A percentile compares a stretch with the other conserved stretches of the same genome.
Conservation (phyloP, 106 monocot genomes). For the Cymbidium sinense region DNA sequence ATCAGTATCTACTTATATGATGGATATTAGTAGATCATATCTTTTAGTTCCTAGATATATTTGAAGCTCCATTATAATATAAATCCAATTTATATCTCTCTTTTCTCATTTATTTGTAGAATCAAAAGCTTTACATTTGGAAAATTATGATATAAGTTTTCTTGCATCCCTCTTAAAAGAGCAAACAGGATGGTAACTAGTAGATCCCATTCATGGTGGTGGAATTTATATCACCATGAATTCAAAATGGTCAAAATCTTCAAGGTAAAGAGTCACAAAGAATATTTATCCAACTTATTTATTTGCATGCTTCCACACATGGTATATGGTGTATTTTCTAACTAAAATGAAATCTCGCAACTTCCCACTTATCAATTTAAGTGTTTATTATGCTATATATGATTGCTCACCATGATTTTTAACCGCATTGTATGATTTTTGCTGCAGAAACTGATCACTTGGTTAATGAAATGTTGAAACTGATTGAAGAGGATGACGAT, state of each 20-base stretch:
- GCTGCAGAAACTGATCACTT: constrained; percentile 38
- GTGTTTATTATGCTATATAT: too few species aligned
- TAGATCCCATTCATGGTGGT: constrained; percentile 70
- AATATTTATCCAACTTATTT: neutral
- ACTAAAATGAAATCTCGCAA: neutral
- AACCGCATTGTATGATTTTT: neutral
- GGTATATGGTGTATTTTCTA: neutral
- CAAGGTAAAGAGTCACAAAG: constrained; percentile 27
- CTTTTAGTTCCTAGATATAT: too few species aligned
- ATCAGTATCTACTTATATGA: too few species aligned
- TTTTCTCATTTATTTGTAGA: neutral
- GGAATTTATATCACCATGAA: constrained; percentile 68
- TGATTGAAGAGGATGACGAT: constrained; percentile 69
- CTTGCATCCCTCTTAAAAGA: constrained; percentile 5
- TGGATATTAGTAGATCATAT: too few species aligned
- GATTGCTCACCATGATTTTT: neutral
- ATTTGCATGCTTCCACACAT: too few species aligned
- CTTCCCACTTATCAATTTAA: neutral
- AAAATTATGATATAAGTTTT: neutral
- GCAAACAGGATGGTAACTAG: constrained; percentile 32
- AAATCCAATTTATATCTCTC: neutral
- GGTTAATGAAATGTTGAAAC: constrained; percentile 58
- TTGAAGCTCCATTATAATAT: too few species aligned
- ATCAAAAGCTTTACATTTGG: neutral
- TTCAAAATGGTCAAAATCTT: constrained; percentile 71